Evolutionary conservation across 257 asterid genomes (phyloP), one percentile per base, ranked within the genome.

Genomic region (Nicotiana knightiana): DNA sequence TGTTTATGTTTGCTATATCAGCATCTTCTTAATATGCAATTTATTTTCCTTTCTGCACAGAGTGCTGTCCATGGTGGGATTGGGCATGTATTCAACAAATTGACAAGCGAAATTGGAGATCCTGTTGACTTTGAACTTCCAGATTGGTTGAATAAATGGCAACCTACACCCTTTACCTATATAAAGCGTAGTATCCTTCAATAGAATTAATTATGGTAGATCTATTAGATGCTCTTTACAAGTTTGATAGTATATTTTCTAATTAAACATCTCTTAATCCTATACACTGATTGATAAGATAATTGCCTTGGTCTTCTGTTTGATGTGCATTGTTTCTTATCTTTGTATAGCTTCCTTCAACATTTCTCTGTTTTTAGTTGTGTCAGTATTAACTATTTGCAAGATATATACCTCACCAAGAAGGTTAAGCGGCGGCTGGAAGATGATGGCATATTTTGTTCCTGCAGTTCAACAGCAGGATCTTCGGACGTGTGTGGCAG

Each of bases 101-200:
- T 93, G 89, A 87, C 67, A 86, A 87, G 82, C 83, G 91, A 90
- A 85, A 90, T 94, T 85, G 93, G 97, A 86, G 90, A 87, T 76
- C 93, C 91, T 46, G 91, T 89, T 65, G 98, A 94, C 87, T 96
- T 96, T 90, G 94, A 93, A 79, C 98, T 96, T 85, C 98, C 99
- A 28, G 93, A 93, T 83, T 89, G 93, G 85, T 86, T 88, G 67
- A 89, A 85, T 80, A 90, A 89, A 83, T 87, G 92, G 94, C 92
- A 89, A 80, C 86, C 91, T 9, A 81, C 92, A n/a, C 81, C 97
- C 35, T 96, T 84, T 92, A 88, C 90, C 77, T 84, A 35, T 79
- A 96, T 96, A 88, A 93, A 85, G 86, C 97, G 97, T 86, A 96
- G 99, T 96, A 96, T 96, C 99, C 97, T 85, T 85, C 26, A 46